phyloP scores from a whole-genome alignment of 176 grass and related monocot genomes.

The Zea mays region DNA sequence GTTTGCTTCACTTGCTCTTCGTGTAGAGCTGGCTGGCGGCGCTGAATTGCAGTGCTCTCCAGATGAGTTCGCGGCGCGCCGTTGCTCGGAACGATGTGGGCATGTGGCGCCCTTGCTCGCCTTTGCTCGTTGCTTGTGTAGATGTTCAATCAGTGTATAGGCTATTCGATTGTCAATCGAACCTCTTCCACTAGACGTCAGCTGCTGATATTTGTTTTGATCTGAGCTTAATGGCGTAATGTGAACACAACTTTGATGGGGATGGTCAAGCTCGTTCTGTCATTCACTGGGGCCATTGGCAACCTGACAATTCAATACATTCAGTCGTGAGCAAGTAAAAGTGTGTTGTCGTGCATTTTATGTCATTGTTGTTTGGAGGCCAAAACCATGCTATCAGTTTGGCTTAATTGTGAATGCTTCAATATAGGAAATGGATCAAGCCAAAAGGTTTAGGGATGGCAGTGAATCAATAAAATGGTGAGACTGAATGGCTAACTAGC shows the following conservation, averaged over 20 bases:
- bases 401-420: background rate
- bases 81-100: too few relatives aligned
- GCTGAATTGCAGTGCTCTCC: too few relatives aligned
- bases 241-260: background rate
- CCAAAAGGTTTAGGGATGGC: background rate
- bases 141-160: too few relatives aligned
- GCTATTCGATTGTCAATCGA: too few relatives aligned
- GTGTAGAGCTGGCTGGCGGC: background rate
- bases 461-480: background rate
- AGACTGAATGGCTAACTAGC: too few relatives aligned
- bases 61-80: too few relatives aligned
- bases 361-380: background rate
- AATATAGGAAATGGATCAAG: background rate
- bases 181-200: too few relatives aligned
- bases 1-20: background rate
- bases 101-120: too few relatives aligned
- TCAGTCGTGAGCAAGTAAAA: too few relatives aligned
- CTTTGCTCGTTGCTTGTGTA: too few relatives aligned
- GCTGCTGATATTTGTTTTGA: background rate
- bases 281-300: background rate
- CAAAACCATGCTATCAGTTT: background rate
- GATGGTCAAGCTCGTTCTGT: background rate
- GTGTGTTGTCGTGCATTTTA: background rate
- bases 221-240: background rate
- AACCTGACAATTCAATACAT: background rate